phyloP scores from a whole-genome alignment of 495 filamentous ascomycete species.

The Podospora anserina region DNA sequence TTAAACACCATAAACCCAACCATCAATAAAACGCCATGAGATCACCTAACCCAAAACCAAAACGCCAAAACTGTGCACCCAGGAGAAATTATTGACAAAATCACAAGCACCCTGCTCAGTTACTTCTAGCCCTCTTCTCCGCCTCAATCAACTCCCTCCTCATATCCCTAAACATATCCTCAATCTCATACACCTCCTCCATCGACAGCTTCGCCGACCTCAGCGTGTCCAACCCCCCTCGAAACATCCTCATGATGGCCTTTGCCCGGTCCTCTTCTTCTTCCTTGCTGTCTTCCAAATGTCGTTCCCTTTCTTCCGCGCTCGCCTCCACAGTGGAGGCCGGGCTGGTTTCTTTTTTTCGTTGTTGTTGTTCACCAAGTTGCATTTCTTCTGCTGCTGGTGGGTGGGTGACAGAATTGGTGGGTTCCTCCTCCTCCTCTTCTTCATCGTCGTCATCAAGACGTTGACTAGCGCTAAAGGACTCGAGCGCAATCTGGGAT shows the following conservation, averaged over 20 bases:
- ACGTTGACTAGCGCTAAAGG: conserved; percentile 17
- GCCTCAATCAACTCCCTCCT: conserved; percentile 62
- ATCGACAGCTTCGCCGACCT: conserved; percentile 49
- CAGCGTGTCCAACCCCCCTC: conserved; percentile 50
- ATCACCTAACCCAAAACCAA: not conserved
- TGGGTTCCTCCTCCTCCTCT: not conserved
- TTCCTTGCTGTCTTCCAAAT: not conserved
- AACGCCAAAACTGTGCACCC: not conserved
- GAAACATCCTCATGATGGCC: conserved; percentile 50
- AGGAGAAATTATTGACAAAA: not conserved
- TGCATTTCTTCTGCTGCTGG: conserved; percentile 13
- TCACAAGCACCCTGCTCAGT: not conserved
- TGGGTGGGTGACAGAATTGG: not conserved
- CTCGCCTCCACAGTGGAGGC: not conserved
- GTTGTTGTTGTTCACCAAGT: conserved; percentile 1
- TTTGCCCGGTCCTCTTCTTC: conserved; percentile 13
- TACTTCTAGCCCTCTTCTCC: conserved; percentile 44
- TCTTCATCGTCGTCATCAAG: conserved; percentile 17
- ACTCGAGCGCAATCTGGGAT: conserved; percentile 31
- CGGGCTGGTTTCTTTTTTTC: not conserved
- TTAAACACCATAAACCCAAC: not conserved
- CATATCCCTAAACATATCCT: conserved; percentile 66
- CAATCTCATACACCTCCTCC: conserved; percentile 55
- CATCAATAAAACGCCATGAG: not conserved
- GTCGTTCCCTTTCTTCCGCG: conserved; percentile 6